Conservation (phyloP, 2,329 filamentous ascomycete genomes). For the Ceratocystis eucalypticola region DNA sequence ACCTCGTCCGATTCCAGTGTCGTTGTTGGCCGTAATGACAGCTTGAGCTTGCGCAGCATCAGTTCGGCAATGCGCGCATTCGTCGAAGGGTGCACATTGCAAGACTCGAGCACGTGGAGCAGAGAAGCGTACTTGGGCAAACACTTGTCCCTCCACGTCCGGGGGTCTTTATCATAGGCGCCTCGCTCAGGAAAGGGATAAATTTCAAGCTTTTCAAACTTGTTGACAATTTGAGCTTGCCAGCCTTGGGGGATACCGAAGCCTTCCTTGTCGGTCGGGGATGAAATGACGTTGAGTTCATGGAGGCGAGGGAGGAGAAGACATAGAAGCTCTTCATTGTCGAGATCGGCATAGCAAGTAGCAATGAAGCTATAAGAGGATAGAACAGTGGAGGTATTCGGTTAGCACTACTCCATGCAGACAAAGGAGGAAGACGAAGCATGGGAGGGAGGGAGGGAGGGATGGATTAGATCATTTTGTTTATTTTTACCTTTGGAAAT, state of each 20-base stretch:
- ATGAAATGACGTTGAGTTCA: constrained; percentile 40
- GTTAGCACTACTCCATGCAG: not conserved
- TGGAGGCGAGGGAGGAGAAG: constrained; percentile 55
- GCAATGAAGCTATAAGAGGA: constrained; percentile 50
- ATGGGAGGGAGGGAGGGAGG: too few relatives aligned
- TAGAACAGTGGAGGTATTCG: not conserved
- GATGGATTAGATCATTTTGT: too few relatives aligned
- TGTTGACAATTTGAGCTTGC: constrained; percentile 59
- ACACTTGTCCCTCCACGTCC: constrained; percentile 48
- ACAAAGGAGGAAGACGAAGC: too few relatives aligned
- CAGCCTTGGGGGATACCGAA: constrained; percentile 50
- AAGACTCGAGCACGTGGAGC: constrained; percentile 47
- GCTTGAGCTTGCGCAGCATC: constrained; percentile 50
- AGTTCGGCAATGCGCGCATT: constrained; percentile 52
- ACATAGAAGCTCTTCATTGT: constrained; percentile 55
- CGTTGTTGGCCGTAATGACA: constrained; percentile 48
- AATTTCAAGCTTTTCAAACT: constrained; percentile 51
- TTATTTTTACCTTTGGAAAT: constrained; percentile 56
- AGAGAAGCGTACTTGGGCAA: constrained; percentile 56
- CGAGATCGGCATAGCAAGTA: constrained; percentile 53
- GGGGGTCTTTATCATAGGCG: constrained; percentile 47
- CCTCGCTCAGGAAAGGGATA: constrained; percentile 52
- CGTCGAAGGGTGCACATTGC: constrained; percentile 51
- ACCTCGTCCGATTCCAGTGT: constrained; percentile 47
- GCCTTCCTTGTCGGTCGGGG: constrained; percentile 37